These are phyloP conservation scores for Ascoidea tarda DNA, from an alignment of 805 yeast species.

Conservation along the genomic window DNA sequence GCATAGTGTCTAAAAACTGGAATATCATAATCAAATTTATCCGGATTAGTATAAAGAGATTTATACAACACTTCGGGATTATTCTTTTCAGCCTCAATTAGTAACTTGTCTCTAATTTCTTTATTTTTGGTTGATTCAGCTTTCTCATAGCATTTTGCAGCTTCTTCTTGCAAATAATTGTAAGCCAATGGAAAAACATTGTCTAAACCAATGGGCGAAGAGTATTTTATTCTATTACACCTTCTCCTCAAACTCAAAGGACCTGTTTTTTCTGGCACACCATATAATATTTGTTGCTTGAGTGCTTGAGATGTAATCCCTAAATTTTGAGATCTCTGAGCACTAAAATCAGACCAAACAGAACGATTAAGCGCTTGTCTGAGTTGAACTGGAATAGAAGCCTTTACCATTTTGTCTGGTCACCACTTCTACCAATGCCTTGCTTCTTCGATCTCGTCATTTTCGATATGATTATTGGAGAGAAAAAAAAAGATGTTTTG, in stretches of 20 bases:
- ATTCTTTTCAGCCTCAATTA: slow-evolving; percentile 48
- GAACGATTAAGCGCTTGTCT: too few relatives aligned
- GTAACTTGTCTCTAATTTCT: slow-evolving; percentile 18
- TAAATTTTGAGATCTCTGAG: slow-evolving; percentile 8
- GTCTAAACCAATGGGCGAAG: slow-evolving; percentile 54
- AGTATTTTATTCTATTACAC: slow-evolving; percentile 35
- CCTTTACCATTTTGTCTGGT: too few relatives aligned
- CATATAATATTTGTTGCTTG: slow-evolving; percentile 20
- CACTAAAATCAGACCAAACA: slow-evolving; percentile 5
- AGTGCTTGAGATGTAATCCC: slow-evolving; percentile 14
- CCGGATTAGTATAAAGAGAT: slow-evolving; percentile 29
- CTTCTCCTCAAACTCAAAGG: slow-evolving; percentile 36
- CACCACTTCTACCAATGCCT: too few relatives aligned
- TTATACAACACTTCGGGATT: slow-evolving; percentile 83
- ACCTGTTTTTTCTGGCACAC: slow-evolving; percentile 23
- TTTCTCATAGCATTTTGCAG: slow-evolving; percentile 28
- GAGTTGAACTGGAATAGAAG: too few relatives aligned
- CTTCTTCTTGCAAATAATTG: slow-evolving; percentile 34
- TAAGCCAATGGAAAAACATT: slow-evolving; percentile 64
- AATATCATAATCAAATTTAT: slow-evolving; percentile 45
- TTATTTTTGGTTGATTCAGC: slow-evolving; percentile 22
- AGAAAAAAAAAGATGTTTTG: too few relatives aligned
- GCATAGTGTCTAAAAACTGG: slow-evolving; percentile 72
- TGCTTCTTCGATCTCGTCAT: too few relatives aligned
- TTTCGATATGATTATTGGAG: too few relatives aligned